phyloP scores from a whole-genome alignment of 2,329 filamentous ascomycete genomes.

The Tetracladium maxilliforme region DNA sequence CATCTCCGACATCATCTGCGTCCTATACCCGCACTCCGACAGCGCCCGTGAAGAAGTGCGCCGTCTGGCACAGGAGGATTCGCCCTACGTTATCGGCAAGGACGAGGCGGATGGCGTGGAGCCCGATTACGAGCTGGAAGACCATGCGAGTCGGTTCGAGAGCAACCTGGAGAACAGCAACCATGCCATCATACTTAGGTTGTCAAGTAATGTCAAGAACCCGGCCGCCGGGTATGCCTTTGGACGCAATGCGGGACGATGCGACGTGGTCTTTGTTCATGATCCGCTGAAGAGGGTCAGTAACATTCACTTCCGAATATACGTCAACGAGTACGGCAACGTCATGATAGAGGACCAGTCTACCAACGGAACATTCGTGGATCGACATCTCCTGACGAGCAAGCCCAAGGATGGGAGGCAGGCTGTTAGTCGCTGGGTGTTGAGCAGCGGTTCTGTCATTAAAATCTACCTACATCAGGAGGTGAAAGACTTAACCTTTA shows the following conservation, averaged over 20 bases:
- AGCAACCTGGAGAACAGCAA: too few relatives aligned
- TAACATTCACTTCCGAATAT: constrained; percentile 93
- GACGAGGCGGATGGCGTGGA: too few relatives aligned
- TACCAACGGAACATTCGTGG: constrained; percentile 89
- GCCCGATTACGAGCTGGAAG: constrained; percentile 34
- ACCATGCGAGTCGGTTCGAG: constrained; percentile 31
- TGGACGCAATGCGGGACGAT: constrained; percentile 57
- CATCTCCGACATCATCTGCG: constrained; percentile 76
- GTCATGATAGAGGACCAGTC: constrained; percentile 90
- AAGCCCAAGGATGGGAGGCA: constrained; percentile 25
- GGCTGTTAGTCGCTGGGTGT: constrained; percentile 36
- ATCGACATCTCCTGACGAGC: constrained; percentile 49
- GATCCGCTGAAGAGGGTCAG: constrained; percentile 65
- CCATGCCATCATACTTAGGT: constrained; percentile 67
- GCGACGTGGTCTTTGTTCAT: constrained; percentile 54
- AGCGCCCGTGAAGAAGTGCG: constrained; percentile 58
- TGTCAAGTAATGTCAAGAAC: constrained; percentile 60
- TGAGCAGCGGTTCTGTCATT: constrained; percentile 60
- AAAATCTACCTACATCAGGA: constrained; percentile 48
- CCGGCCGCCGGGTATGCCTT: constrained; percentile 67
- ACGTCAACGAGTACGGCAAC: constrained; percentile 69
- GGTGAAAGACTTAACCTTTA: constrained; percentile 66
- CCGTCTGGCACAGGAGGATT: constrained; percentile 39
- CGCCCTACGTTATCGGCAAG: constrained; percentile 31
- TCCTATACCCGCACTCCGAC: constrained; percentile 66